Conservation (phyloP, 139 green algal species). For the Closterium sp. region DNA sequence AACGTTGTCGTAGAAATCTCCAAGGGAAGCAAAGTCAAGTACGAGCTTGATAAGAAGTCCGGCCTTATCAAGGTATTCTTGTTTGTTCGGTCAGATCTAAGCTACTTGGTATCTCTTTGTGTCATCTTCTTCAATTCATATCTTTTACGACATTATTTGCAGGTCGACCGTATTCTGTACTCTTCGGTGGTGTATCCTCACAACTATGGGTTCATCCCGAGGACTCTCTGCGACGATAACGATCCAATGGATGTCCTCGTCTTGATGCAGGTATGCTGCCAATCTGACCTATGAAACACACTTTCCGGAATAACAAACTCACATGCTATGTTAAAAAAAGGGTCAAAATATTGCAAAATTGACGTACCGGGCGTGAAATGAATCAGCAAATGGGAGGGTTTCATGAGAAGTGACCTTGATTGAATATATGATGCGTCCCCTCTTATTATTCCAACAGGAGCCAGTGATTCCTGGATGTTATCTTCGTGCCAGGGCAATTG, state of each 20-base stretch:
- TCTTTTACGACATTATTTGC: background rate
- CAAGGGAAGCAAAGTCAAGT: conserved; percentile 45
- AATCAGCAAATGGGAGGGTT: background rate
- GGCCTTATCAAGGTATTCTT: conserved; percentile 39
- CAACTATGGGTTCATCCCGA: conserved; percentile 86
- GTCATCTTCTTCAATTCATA: background rate
- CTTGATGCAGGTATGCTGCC: conserved; percentile 69
- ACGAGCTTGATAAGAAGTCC: conserved; percentile 45
- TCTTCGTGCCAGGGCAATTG: conserved; percentile 65
- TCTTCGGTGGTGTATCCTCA: conserved; percentile 89
- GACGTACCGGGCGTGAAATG: background rate
- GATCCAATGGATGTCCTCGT: conserved; percentile 92
- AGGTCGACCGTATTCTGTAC: conserved; percentile 93
- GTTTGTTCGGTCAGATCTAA: background rate
- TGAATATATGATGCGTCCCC: background rate
- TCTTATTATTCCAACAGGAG: conserved; percentile 19
- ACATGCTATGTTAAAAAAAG: too few species aligned
- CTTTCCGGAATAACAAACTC: background rate
- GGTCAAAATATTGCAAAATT: too few species aligned
- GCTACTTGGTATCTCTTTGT: background rate
- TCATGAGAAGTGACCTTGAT: background rate
- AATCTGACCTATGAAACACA: background rate
- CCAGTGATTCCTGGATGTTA: conserved; percentile 45
- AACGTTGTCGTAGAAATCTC: conserved; percentile 44
- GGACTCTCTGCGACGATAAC: conserved; percentile 92